Evolutionary conservation across 805 yeast genomes (phyloP).

Genomic region (Deakozyma indianensis): DNA sequence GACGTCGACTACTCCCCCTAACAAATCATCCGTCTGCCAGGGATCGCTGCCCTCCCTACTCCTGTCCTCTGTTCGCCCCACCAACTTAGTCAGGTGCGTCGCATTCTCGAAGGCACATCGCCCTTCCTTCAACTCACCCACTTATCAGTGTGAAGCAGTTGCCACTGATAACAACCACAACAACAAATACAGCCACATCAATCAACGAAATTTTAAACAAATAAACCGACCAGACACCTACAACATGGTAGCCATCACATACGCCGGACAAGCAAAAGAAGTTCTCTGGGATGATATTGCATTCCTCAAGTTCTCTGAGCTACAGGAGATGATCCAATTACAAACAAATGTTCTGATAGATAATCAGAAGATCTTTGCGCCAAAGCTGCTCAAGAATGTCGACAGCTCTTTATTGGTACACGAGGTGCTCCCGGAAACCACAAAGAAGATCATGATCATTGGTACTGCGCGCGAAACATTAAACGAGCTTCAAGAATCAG

Average conservation of each 20-base stretch:
- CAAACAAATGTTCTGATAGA: conserved; percentile 17
- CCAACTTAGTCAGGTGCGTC: neutral
- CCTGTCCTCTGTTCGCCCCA: neutral
- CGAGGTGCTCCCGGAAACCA: conserved; percentile 6
- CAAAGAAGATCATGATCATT: conserved; percentile 16
- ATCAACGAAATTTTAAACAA: neutral
- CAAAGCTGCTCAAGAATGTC: conserved; percentile 15
- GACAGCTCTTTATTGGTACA: conserved; percentile 7
- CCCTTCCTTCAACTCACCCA: too few species aligned
- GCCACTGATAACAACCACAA: neutral
- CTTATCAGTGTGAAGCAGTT: neutral
- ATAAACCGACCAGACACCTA: neutral
- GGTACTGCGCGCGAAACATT: conserved; percentile 17
- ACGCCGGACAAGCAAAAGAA: neutral
- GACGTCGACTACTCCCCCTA: too few species aligned
- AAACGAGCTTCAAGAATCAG: conserved; percentile 13
- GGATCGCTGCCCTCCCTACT: too few species aligned
- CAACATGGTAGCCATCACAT: neutral
- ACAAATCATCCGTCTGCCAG: too few species aligned
- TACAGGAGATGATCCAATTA: conserved; percentile 14
- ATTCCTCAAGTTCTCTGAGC: conserved; percentile 4
- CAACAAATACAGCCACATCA: too few species aligned
- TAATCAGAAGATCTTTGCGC: conserved; percentile 18
- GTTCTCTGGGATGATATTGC: neutral
- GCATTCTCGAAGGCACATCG: neutral